These are phyloP conservation scores for Zychaea mexicana DNA, from an alignment of 371 early-diverging fungal species.

Conservation along the genomic window DNA sequence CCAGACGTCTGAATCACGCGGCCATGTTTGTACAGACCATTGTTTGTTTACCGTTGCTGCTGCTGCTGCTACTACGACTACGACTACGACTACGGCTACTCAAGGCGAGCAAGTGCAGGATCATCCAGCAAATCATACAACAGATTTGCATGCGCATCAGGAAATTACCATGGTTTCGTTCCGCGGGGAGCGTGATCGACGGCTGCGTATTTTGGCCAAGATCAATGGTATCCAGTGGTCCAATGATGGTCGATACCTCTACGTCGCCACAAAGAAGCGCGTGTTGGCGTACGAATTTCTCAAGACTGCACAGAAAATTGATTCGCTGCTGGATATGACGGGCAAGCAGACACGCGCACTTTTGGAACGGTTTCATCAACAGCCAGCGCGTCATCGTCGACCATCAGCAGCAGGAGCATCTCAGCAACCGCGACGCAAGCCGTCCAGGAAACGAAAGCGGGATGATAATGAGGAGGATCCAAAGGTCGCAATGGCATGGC, in stretches of 20 bases:
- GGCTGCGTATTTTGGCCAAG: constrained; percentile 56
- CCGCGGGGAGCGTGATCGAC: constrained; percentile 51
- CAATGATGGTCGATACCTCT: constrained; percentile 50
- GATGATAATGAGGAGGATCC: constrained; percentile 4
- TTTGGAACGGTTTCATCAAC: constrained; percentile 20
- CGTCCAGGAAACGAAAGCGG: constrained; percentile 12
- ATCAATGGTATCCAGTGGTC: constrained; percentile 66
- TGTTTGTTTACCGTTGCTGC: not conserved
- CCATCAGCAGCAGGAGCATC: not conserved
- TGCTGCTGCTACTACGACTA: not conserved
- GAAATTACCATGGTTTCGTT: constrained; percentile 65
- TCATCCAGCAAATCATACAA: constrained; percentile 18
- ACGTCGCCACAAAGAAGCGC: constrained; percentile 58
- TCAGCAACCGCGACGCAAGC: no score
- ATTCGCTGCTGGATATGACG: constrained; percentile 17
- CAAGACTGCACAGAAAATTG: constrained; percentile 4
- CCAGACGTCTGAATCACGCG: constrained; percentile 5
- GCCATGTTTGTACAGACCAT: constrained; percentile 2
- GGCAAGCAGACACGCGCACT: constrained; percentile 16
- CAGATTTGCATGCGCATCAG: constrained; percentile 31
- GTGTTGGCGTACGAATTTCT: constrained; percentile 56
- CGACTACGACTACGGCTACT: not conserved
- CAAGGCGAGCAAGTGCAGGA: not conserved
- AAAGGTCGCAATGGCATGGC: constrained; percentile 14
- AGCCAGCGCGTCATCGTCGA: no score